Conservation (phyloP, 1,284 basidiomycete genomes). For the Austroboletus sp. region DNA sequence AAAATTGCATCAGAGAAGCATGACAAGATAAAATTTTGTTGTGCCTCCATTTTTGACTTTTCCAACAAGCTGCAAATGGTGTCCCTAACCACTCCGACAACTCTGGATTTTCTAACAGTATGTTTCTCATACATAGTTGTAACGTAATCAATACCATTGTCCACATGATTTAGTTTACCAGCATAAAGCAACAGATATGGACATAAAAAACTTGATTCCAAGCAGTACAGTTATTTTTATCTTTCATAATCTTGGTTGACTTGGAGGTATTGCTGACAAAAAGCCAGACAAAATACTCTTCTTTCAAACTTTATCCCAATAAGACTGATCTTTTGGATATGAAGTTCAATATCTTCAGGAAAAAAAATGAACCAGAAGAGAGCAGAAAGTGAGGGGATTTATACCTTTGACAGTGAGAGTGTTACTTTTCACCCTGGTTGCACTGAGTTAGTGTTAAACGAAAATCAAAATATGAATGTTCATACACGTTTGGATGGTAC, state of each 20-base stretch:
- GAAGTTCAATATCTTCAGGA: not conserved
- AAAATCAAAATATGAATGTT: too few species aligned
- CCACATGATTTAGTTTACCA: not conserved
- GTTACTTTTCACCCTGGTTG: too few species aligned
- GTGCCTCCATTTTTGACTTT: not conserved
- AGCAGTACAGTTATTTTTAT: too few species aligned
- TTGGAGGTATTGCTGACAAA: too few species aligned
- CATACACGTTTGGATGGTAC: too few species aligned
- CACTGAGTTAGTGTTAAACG: too few species aligned
- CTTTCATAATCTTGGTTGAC: too few species aligned
- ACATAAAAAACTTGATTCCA: too few species aligned
- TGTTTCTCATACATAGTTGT: not conserved
- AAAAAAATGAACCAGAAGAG: too few species aligned
- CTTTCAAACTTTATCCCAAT: not conserved
- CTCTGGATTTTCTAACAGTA: not conserved
- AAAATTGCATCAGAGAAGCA: not conserved
- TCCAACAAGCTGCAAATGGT: not conserved
- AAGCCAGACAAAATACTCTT: not conserved
- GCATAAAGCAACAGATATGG: too few species aligned
- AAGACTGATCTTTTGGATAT: not conserved
- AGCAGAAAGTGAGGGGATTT: rapidly evolving
- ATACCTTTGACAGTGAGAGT: too few species aligned
- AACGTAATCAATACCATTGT: not conserved
- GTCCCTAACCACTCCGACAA: not conserved
- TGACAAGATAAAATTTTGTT: not conserved